These are phyloP conservation scores for Allium cepa DNA, from an alignment of 106 monocot genomes.

Conservation along the genomic window DNA sequence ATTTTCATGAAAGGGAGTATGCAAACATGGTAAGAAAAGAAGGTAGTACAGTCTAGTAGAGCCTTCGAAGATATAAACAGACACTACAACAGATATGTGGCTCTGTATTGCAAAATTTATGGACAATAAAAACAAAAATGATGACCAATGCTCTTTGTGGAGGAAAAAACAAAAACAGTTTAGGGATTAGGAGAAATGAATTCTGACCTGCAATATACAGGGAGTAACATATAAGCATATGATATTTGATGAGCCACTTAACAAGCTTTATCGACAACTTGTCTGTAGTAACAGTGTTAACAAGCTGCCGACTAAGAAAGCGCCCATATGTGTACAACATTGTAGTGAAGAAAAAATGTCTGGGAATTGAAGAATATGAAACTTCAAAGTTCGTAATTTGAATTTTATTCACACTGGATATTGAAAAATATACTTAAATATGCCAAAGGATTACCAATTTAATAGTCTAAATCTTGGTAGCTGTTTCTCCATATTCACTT, in stretches of 20 bases:
- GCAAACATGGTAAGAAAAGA: no score
- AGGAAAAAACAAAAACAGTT: no score
- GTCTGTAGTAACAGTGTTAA: slow-evolving; percentile 86
- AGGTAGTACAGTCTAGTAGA: no score
- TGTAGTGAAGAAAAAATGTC: slow-evolving; percentile 55
- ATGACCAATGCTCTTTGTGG: no score
- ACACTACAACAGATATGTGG: no score
- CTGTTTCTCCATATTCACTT: slow-evolving; percentile 68
- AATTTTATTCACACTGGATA: background rate
- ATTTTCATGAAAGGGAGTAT: no score
- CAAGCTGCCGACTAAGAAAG: slow-evolving; percentile 91
- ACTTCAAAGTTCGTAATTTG: background rate
- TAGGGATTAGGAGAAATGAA: background rate
- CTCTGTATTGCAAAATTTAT: no score
- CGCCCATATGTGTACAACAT: slow-evolving; percentile 93
- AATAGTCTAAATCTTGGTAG: slow-evolving; percentile 90
- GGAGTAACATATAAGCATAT: slow-evolving; percentile 97
- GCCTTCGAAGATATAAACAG: no score
- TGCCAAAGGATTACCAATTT: slow-evolving; percentile 57
- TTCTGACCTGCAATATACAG: slow-evolving; percentile 73
- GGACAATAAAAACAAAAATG: no score
- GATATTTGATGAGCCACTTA: slow-evolving; percentile 84
- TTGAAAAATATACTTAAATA: background rate
- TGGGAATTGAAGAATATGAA: slow-evolving; percentile 22
- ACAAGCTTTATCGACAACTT: slow-evolving; percentile 82